These are phyloP conservation scores for Dryas drummondii DNA, from an alignment of 306 rosid genomes.

Conservation along the genomic window DNA sequence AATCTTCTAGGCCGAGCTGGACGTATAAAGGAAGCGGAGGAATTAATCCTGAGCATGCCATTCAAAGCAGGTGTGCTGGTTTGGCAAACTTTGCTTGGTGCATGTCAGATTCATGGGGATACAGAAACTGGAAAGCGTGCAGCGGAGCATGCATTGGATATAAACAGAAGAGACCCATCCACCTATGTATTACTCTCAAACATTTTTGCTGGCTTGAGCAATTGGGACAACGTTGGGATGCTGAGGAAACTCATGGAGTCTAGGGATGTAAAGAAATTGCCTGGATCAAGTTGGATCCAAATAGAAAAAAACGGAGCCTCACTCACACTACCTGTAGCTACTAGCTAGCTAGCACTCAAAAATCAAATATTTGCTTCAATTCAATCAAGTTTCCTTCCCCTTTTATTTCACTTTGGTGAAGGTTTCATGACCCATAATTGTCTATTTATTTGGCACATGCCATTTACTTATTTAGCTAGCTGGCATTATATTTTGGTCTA, in stretches of 20 bases:
- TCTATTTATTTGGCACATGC: no score
- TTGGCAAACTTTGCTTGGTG: slow-evolving; percentile 81
- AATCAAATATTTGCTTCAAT: background rate
- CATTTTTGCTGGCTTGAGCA: slow-evolving; percentile 57
- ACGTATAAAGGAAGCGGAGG: slow-evolving; percentile 61
- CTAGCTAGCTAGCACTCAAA: background rate
- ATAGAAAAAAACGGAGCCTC: background rate
- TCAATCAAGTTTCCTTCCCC: background rate
- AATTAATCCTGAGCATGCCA: slow-evolving; percentile 57
- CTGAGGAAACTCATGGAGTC: slow-evolving; percentile 64
- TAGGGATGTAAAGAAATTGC: slow-evolving; percentile 64
- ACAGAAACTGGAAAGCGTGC: slow-evolving; percentile 60
- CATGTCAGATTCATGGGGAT: slow-evolving; percentile 64
- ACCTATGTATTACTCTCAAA: slow-evolving; percentile 69
- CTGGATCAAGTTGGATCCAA: slow-evolving; percentile 72
- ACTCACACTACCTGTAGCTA: background rate
- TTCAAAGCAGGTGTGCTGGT: slow-evolving; percentile 52
- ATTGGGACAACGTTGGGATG: slow-evolving; percentile 55
- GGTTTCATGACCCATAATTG: background rate
- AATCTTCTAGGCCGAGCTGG: slow-evolving; percentile 70
- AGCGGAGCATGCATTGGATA: slow-evolving; percentile 45
- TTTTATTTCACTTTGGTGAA: background rate
- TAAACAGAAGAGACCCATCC: slow-evolving; percentile 55
- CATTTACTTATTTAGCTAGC: no score
- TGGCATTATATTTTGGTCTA: no score